A percentile compares a stretch with the other conserved stretches of the same genome.
phyloP scores from a whole-genome alignment of 2,329 filamentous ascomycete genomes.

The Trichoderma sp. region DNA sequence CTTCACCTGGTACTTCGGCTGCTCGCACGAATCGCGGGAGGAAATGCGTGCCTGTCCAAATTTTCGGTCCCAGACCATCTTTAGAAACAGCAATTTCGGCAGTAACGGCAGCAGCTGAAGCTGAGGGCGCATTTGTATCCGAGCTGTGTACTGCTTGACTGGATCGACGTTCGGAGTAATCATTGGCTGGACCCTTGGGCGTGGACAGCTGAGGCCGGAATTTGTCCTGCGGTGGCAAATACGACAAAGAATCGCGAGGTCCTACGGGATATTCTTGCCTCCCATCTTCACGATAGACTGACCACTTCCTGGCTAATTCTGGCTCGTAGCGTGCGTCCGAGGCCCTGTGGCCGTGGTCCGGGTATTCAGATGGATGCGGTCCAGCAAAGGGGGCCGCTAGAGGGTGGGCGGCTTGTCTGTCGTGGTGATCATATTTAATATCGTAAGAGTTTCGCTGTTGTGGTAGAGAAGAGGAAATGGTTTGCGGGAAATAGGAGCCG shows the following conservation, averaged over 20 bases:
- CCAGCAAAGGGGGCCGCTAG: constrained; percentile 46
- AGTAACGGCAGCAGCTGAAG: constrained; percentile 36
- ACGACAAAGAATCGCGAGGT: constrained; percentile 44
- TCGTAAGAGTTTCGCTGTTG: constrained; percentile 55
- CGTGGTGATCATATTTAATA: constrained; percentile 48
- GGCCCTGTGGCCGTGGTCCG: constrained; percentile 43
- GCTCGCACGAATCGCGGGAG: constrained; percentile 67
- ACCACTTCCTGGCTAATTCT: constrained; percentile 45
- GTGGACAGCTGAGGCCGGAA: constrained; percentile 45
- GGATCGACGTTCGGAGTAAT: constrained; percentile 37
- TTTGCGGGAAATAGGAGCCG: constrained; percentile 54
- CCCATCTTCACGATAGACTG: constrained; percentile 45
- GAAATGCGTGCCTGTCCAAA: constrained; percentile 70
- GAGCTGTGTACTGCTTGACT: constrained; percentile 31
- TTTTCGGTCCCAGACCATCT: constrained; percentile 67
- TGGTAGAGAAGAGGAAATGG: constrained; percentile 42
- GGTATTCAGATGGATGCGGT: constrained; percentile 50
- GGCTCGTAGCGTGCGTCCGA: constrained; percentile 44
- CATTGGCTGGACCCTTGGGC: constrained; percentile 39
- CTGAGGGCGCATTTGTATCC: constrained; percentile 37
- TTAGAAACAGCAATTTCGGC: constrained; percentile 56
- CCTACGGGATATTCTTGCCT: constrained; percentile 53
- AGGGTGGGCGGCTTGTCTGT: constrained; percentile 42
- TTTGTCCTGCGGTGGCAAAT: constrained; percentile 42
- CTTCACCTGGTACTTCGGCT: constrained; percentile 74